Conservation (phyloP, 2,329 filamentous ascomycete species). For the Scedosporium minutisporum region DNA sequence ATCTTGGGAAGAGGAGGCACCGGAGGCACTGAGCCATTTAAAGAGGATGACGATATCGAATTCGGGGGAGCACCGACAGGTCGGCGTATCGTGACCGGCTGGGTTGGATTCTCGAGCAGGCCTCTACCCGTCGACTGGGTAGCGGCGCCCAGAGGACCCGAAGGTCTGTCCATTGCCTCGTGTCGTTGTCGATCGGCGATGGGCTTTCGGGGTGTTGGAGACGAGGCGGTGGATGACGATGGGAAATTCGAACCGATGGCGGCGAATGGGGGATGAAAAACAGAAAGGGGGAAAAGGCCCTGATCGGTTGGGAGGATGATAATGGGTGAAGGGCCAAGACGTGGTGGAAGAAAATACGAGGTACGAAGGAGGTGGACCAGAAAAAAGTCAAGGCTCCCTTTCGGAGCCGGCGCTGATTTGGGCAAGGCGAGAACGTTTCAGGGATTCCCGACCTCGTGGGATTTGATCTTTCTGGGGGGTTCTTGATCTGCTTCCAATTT, state of each 20-base stretch:
- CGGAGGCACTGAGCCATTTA: constrained; percentile 17
- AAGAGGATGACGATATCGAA: constrained; percentile 21
- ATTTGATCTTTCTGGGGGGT: not conserved
- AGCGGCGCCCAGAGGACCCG: constrained; percentile 19
- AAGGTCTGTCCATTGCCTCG: constrained; percentile 13
- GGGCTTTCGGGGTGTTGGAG: not conserved
- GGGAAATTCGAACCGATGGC: not conserved
- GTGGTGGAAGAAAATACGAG: not conserved
- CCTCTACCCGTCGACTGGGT: constrained; percentile 25
- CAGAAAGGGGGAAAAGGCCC: not conserved
- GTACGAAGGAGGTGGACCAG: not conserved
- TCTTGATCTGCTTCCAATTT: not conserved
- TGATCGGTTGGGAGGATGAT: not conserved
- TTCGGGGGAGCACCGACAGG: constrained; percentile 28
- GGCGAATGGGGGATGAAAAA: not conserved
- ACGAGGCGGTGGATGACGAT: not conserved
- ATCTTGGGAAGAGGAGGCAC: constrained; percentile 37
- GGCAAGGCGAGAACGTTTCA: not conserved
- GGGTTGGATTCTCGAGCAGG: constrained; percentile 30
- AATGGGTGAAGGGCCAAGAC: not conserved
- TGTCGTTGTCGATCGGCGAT: not conserved
- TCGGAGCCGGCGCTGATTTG: not conserved
- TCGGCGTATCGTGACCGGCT: constrained; percentile 19
- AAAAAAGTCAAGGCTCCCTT: not conserved
- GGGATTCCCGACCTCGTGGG: not conserved